Conservation (phyloP, 306 rosid species). For the Fagus crenata region DNA sequence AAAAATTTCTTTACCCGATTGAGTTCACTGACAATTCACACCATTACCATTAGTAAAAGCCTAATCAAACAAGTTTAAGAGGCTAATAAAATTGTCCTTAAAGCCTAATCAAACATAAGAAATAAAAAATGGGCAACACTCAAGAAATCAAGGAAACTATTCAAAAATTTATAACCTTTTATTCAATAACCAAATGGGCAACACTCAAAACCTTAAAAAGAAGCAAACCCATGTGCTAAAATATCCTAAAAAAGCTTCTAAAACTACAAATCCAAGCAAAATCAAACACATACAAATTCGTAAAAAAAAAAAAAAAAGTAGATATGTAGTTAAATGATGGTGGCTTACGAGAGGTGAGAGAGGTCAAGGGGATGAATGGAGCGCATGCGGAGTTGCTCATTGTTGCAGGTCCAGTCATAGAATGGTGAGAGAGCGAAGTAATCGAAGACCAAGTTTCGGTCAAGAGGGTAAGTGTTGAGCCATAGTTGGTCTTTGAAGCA, state of each 20-base stretch:
- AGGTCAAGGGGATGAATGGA: constrained; percentile 86
- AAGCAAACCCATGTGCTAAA: no score
- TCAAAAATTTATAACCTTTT: no score
- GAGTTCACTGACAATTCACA: background rate
- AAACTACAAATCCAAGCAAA: no score
- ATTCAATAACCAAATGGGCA: no score
- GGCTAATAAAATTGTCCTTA: background rate
- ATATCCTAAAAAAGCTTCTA: no score
- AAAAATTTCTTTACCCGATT: background rate
- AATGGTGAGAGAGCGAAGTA: constrained; percentile 92
- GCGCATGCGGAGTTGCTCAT: constrained; percentile 86
- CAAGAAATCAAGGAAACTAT: background rate
- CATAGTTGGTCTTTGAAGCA: constrained; percentile 92
- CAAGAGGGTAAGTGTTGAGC: constrained; percentile 87
- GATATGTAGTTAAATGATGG: background rate
- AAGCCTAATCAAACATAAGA: background rate
- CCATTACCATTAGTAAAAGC: background rate
- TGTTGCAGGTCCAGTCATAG: constrained; percentile 90
- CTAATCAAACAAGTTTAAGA: background rate
- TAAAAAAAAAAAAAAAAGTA: background rate
- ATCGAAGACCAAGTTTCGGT: constrained; percentile 89
- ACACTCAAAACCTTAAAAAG: no score
- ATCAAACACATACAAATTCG: background rate
- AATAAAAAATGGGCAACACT: no score
- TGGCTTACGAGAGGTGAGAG: constrained; percentile 65